Conservation (phyloP, 2,329 filamentous ascomycete genomes). For the Ramichloridium luteum region DNA sequence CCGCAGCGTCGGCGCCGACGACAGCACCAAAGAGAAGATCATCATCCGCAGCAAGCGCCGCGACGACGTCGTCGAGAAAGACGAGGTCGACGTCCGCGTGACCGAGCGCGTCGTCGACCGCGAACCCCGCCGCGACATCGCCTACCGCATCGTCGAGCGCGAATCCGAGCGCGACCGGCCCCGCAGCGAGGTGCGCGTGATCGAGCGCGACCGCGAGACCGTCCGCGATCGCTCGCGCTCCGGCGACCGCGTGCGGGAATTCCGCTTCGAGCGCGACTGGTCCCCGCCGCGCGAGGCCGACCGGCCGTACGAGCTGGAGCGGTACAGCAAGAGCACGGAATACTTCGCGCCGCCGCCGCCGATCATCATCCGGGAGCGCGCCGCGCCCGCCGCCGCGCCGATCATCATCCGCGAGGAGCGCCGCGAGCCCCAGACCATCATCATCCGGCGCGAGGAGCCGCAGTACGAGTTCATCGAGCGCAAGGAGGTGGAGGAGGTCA, state of each 20-base stretch:
- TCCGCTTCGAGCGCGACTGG: conserved; percentile 39
- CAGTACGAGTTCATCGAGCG: conserved; percentile 50
- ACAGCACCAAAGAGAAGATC: conserved; percentile 33
- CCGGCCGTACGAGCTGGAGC: conserved; percentile 35
- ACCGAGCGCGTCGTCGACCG: conserved; percentile 29
- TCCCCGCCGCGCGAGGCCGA: conserved; percentile 32
- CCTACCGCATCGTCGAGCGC: conserved; percentile 23
- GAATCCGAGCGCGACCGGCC: conserved; percentile 17
- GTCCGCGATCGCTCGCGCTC: conserved; percentile 24
- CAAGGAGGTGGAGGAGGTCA: conserved; percentile 37
- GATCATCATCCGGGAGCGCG: conserved; percentile 41
- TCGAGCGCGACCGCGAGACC: conserved; percentile 26
- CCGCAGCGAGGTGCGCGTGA: conserved; percentile 27
- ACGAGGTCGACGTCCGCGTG: conserved; percentile 23
- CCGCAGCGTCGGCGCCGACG: conserved; percentile 20
- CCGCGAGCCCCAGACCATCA: conserved; percentile 30
- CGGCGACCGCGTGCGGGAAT: conserved; percentile 37
- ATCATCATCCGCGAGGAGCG: conserved; percentile 46
- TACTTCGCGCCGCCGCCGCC: conserved; percentile 38
- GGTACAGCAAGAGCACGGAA: conserved; percentile 42
- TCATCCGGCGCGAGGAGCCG: conserved; percentile 45
- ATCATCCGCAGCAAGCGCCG: conserved; percentile 27
- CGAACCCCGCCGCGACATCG: conserved; percentile 20
- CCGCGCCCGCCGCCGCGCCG: conserved; percentile 24
- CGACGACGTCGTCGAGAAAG: conserved; percentile 10